Evolutionary conservation across 2,329 filamentous ascomycete genomes (phyloP).

Genomic region (Exophiala sp.): DNA sequence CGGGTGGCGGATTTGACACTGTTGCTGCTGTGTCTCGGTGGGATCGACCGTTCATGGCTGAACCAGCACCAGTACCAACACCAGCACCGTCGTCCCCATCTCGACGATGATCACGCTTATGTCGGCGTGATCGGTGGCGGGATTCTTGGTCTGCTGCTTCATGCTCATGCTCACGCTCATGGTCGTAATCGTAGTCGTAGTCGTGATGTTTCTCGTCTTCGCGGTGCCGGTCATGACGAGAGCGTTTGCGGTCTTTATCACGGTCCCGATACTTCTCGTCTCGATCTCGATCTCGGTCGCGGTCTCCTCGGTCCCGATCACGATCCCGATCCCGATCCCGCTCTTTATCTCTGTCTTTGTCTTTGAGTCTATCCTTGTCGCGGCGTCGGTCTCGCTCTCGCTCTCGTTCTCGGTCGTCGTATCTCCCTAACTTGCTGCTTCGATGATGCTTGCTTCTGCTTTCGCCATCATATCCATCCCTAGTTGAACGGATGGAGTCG

Average conservation of each 20-base stretch:
- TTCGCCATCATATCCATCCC: constrained; percentile 18
- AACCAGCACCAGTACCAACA: neutral
- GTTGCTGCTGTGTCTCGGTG: constrained; percentile 21
- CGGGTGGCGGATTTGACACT: constrained; percentile 3
- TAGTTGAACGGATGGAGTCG: constrained; percentile 27
- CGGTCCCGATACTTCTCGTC: constrained; percentile 20
- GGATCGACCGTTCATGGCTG: constrained; percentile 25
- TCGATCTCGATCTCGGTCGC: constrained; percentile 17
- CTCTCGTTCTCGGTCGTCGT: constrained; percentile 22
- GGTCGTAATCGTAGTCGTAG: constrained; percentile 25
- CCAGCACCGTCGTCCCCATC: constrained; percentile 25
- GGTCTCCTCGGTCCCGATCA: too few relatives aligned
- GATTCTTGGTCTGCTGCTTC: constrained; percentile 23
- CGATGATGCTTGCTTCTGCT: constrained; percentile 33
- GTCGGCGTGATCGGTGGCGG: constrained; percentile 34
- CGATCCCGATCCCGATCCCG: constrained; percentile 31
- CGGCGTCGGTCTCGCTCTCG: constrained; percentile 19
- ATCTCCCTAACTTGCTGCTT: constrained; percentile 29
- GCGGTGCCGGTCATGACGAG: constrained; percentile 36
- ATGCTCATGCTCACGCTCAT: constrained; percentile 1
- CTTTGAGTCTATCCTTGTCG: constrained; percentile 28
- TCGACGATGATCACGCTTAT: constrained; percentile 34
- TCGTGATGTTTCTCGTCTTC: constrained; percentile 25
- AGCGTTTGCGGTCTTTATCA: constrained; percentile 26
- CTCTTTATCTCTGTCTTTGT: constrained; percentile 26